These are phyloP conservation scores for Ogataea thermomethanolica DNA, from an alignment of 805 yeast species.

Conservation along the genomic window DNA sequence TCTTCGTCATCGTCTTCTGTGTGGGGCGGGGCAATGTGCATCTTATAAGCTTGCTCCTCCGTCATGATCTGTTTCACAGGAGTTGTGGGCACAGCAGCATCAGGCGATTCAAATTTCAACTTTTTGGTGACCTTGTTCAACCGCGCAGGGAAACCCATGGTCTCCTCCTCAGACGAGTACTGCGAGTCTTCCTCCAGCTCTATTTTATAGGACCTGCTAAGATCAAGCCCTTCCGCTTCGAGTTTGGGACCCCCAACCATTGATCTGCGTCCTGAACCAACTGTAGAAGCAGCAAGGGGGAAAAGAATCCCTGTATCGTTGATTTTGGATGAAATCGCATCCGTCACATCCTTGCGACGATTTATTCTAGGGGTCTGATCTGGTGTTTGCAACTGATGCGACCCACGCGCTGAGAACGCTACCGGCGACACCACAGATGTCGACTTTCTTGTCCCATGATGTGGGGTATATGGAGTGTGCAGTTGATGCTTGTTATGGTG, in stretches of 20 bases:
- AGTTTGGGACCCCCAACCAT: constrained; percentile 7
- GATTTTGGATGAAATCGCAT: constrained; percentile 17
- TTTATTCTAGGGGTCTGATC: constrained; percentile 24
- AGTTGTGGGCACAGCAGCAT: constrained; percentile 28
- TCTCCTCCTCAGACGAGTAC: constrained; percentile 22
- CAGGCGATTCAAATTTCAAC: constrained; percentile 15
- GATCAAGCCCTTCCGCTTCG: constrained; percentile 16
- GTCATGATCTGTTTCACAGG: constrained; percentile 37
- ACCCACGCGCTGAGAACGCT: constrained; percentile 11
- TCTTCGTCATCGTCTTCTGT: constrained; percentile 23
- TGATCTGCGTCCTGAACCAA: constrained; percentile 29
- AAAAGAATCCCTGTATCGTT: constrained; percentile 19
- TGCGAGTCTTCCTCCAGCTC: constrained; percentile 23
- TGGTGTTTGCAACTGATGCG: constrained; percentile 24
- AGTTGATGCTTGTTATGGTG: constrained; percentile 14
- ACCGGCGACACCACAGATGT: constrained; percentile 15
- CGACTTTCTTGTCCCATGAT: constrained; percentile 16
- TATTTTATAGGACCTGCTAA: constrained; percentile 20
- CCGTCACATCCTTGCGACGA: constrained; percentile 23
- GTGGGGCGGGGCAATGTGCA: constrained; percentile 24
- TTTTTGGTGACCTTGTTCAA: constrained; percentile 21
- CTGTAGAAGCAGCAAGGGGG: constrained; percentile 30
- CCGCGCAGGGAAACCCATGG: constrained; percentile 9
- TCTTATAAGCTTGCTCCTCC: constrained; percentile 30
- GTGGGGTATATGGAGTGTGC: constrained; percentile 27